Base-by-base conservation (phyloP, 2,329 filamentous ascomycete species). In the Sporothrix sp. region DNA sequence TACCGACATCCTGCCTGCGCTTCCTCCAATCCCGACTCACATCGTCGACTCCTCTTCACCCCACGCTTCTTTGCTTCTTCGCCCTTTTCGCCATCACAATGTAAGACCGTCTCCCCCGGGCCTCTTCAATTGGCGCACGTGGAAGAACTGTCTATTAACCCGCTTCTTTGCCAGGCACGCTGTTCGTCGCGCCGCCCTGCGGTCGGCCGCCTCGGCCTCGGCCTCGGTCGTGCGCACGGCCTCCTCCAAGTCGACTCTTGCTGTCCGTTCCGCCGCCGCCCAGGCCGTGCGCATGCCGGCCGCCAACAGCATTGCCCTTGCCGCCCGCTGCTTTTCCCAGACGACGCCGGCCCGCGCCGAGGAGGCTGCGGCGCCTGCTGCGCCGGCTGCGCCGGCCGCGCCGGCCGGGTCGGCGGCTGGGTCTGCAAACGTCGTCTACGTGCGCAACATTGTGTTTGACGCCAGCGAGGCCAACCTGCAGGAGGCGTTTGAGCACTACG, bases 381-480 rank as follows among this genome's bases (percentile, higher is more conserved):
- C 39, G 9, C 21, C 25, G 13, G 10, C 35, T 16, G n/a, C 13
- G 10, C 1, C 4, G 25, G 11, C 38, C 18, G 33, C 7, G 5
- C 13, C 37, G 18, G n/a, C 23, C 10, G 16, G 14, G 8, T 13
- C 35, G 10, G 39, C 40, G 2, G 10, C 2, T 14, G 56, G 60
- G 51, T 57, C 58, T 7, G 56, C 57, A 6, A 42, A 57, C 44
- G 58, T 58, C 9, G 36, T 63, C 32, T 68, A 65, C 45, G 44
- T 67, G 32, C 59, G 63, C 48, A 68, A 68, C 61, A 51, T 68
- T 27, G 60, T 65, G 25, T 68, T 66, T 43, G 63, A 65, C 42
- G 60, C 62, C 16, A 65, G 55, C 52, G 64, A 67, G 55, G 58
- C 63, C 39, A 61, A 66, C 48, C 59, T 68, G 32, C 49, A 52